Evolutionary conservation across 352 stramenopile species (phyloP).

Genomic region (Phytophthora chlamydospora): DNA sequence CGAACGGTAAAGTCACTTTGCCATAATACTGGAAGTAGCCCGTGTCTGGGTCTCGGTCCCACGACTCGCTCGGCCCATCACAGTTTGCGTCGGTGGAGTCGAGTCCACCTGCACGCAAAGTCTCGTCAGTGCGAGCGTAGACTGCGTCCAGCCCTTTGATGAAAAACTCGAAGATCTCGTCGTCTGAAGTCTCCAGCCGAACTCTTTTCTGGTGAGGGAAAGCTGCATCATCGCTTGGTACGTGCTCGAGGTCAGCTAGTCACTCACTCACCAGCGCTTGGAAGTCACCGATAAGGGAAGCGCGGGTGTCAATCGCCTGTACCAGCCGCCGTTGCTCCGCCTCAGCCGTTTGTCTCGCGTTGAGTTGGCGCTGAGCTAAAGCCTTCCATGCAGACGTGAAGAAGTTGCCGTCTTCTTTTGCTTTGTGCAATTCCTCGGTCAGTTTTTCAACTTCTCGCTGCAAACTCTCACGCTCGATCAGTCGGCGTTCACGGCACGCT

Average conservation of each 20-base stretch:
- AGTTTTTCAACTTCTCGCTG: constrained; percentile 12
- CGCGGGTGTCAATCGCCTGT: neutral
- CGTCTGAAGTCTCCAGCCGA: constrained; percentile 8
- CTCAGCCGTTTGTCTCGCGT: constrained; percentile 15
- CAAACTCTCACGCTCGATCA: constrained; percentile 10
- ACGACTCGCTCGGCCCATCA: constrained; percentile 1
- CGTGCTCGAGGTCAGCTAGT: too few relatives aligned
- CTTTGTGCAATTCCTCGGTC: constrained; percentile 8
- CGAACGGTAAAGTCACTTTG: constrained; percentile 11
- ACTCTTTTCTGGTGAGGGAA: neutral
- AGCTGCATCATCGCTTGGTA: neutral
- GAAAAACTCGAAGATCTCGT: constrained; percentile 4
- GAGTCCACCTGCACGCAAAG: constrained; percentile 9
- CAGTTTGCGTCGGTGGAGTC: constrained; percentile 1
- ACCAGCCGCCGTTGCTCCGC: constrained; percentile 9
- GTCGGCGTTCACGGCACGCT: constrained; percentile 12
- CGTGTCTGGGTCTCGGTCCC: neutral
- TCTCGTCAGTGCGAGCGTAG: constrained; percentile 3
- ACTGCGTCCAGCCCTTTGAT: constrained; percentile 2
- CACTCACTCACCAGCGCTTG: neutral
- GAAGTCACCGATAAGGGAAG: constrained; percentile 11
- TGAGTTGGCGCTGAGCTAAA: constrained; percentile 12
- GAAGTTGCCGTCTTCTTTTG: neutral
- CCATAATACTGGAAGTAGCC: constrained; percentile 8
- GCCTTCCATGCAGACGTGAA: constrained; percentile 14